Conservation (phyloP, 805 yeast species). For the Lipomyces kockii region DNA sequence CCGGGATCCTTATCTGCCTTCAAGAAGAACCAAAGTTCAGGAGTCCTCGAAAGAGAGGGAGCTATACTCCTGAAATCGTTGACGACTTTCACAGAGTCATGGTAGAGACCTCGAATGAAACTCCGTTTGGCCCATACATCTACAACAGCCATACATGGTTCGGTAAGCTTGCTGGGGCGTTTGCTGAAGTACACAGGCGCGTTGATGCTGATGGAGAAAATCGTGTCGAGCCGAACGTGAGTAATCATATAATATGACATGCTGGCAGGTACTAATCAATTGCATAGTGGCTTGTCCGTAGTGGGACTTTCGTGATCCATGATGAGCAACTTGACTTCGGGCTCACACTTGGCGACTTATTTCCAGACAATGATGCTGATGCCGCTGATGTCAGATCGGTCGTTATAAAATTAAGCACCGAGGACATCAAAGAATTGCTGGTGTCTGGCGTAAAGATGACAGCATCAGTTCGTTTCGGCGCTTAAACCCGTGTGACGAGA, state of each 20-base stretch:
- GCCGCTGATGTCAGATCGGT: slow-evolving; percentile 1
- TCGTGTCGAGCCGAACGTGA: neutral
- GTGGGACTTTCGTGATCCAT: neutral
- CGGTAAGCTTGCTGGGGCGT: neutral
- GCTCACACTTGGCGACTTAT: slow-evolving; percentile 1
- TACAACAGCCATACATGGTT: neutral
- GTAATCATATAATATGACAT: neutral
- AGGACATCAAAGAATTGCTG: neutral
- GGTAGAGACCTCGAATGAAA: neutral
- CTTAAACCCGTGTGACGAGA: neutral
- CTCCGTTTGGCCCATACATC: neutral
- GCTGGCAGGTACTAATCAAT: neutral
- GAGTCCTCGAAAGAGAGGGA: neutral
- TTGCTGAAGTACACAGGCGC: neutral
- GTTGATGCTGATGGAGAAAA: neutral
- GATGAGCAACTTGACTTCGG: neutral
- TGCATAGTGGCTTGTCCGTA: slow-evolving; percentile 1
- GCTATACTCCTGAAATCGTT: neutral
- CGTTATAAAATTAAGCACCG: neutral
- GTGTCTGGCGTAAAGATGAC: neutral
- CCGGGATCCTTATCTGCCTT: neutral
- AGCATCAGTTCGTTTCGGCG: neutral
- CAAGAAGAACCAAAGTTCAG: neutral
- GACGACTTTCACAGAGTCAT: neutral
- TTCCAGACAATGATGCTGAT: neutral